Base-by-base conservation (phyloP, 1,284 basidiomycete genomes). In the Apiotrichum gamsii region DNA sequence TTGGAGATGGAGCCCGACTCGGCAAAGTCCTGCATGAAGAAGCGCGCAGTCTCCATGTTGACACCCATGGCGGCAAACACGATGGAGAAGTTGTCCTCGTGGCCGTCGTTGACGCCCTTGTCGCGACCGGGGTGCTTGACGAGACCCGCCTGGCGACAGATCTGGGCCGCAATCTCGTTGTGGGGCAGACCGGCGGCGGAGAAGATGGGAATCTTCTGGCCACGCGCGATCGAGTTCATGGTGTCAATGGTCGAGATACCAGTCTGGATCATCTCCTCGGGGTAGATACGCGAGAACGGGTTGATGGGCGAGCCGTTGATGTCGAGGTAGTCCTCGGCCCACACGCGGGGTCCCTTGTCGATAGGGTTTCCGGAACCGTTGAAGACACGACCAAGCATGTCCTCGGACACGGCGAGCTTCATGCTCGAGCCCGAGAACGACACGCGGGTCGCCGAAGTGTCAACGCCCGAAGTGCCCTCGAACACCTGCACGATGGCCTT, bases 11-110 rank as follows among this genome's bases (percentile, higher is more conserved):
- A 89, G 42, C 95, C 95, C 69, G 96, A 97, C 71, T 96, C 94
- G 74, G 98, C 93, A 72, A 98, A 98, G 77, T 98, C 95, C 72
- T 96, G 90, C 76, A 95, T 94, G 85, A 99, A 99, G 81, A 97
- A 99, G 45, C 95, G 84, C 25, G 95, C 95, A 8, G 95, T 98
- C 75, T 98, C 95, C 91, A 97, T 95, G 78, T 99, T 99, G 64
- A 95, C 95, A 82, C 95, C 95, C 95, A 99, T 98, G 35, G 95
- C 95, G 45, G 91, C 95, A 70, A 98, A 99, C 45, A 98, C 95
- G 65, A 99, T 94, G 44, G 90, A 94, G 80, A 99, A 99, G 75
- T 99, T 98, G 77, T 99, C 95, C 78, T 96, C 94, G 75, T 98
- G 95, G 40, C 91, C 95, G 72, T 99, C 95, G 69, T 94, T 91